A percentile compares a stretch with the other conserved stretches of the same genome.
These are phyloP conservation scores for Fusarium sp. DNA, from an alignment of 2,329 filamentous ascomycete genomes.

Conservation along the genomic window DNA sequence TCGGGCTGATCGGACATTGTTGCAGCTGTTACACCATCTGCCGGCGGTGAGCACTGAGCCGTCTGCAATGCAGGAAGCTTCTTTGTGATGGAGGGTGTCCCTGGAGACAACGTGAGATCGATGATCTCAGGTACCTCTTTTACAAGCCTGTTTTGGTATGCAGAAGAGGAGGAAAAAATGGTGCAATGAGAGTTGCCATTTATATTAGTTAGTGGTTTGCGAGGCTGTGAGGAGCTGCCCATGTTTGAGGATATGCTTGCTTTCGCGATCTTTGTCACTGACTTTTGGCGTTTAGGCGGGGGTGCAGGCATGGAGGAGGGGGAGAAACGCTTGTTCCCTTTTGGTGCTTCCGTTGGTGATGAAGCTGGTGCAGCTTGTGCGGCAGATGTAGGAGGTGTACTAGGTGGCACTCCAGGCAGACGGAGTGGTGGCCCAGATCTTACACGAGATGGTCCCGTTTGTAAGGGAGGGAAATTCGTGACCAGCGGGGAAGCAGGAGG, in stretches of 20 bases:
- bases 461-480: not conserved
- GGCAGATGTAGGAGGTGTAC: constrained; percentile 22
- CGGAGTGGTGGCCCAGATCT: not conserved
- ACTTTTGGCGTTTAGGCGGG: constrained; percentile 37
- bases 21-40: not conserved
- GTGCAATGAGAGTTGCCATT: constrained; percentile 40
- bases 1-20: constrained; percentile 4
- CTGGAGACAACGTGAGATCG: constrained; percentile 30
- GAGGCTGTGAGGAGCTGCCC: constrained; percentile 11
- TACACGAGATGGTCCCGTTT: not conserved
- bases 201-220: constrained; percentile 39
- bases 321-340: constrained; percentile 7
- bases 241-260: not conserved
- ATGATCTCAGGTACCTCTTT: constrained; percentile 9
- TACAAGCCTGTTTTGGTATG: not conserved
- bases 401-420: constrained; percentile 3
- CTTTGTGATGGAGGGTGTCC: constrained; percentile 16
- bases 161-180: not conserved
- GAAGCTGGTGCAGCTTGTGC: not conserved
- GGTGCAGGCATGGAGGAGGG: constrained; percentile 1
- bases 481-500: constrained; percentile 29
- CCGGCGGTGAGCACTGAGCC: not conserved
- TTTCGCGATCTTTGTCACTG: not conserved
- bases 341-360: not conserved
- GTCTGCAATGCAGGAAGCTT: constrained; percentile 4